Conservation (phyloP, 495 filamentous ascomycete genomes). For the Penicillium nucicola region DNA sequence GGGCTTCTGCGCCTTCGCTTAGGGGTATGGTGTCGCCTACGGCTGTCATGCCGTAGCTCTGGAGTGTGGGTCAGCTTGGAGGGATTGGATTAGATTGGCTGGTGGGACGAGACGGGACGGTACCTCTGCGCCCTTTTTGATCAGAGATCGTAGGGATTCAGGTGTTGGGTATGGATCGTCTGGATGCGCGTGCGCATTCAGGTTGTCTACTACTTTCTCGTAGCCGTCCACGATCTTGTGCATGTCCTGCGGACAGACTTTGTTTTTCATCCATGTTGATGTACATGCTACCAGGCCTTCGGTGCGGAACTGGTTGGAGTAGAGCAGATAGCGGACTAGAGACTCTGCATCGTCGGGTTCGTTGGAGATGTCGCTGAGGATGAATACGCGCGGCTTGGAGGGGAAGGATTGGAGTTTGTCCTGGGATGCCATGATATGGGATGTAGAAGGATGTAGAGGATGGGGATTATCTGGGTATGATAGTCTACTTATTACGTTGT, state of each 20-base stretch:
- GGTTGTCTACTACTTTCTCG: constrained; percentile 33
- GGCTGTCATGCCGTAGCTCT: constrained; percentile 25
- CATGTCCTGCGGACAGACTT: constrained; percentile 35
- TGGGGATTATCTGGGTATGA: no score
- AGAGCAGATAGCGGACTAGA: constrained; percentile 38
- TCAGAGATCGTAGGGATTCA: constrained; percentile 22
- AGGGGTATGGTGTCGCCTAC: constrained; percentile 13
- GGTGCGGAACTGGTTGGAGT: constrained; percentile 42
- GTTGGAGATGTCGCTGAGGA: constrained; percentile 44
- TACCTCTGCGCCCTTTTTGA: constrained; percentile 29
- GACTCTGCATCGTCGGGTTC: constrained; percentile 46
- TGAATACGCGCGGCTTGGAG: constrained; percentile 35
- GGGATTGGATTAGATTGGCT: not conserved
- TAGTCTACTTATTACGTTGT: no score
- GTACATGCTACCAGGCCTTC: constrained; percentile 39
- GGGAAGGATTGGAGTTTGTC: constrained; percentile 4
- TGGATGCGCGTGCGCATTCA: constrained; percentile 37
- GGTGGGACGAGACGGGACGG: not conserved
- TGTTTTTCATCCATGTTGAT: constrained; percentile 36
- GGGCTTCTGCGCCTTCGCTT: constrained; percentile 28
- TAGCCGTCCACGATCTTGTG: constrained; percentile 40
- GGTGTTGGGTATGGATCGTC: constrained; percentile 32
- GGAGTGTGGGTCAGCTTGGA: not conserved
- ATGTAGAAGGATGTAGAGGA: no score
- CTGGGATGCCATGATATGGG: not conserved